Base-by-base conservation (phyloP, 352 stramenopile species). In the Plasmopara viticola region DNA sequence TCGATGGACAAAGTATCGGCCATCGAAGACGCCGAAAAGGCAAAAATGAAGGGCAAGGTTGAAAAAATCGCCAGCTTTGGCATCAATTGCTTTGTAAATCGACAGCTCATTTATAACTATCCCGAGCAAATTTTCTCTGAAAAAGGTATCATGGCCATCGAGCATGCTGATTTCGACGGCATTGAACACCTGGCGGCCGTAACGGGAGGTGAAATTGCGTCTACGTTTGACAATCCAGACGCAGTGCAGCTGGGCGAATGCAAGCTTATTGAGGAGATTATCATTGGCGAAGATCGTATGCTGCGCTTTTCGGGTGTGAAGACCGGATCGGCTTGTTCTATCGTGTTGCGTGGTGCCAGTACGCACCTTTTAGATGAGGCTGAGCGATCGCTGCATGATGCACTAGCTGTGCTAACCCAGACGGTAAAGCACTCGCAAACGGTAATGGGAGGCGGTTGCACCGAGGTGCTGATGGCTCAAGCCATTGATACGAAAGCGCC, bases 61-160 rank as follows among this genome's bases (percentile, higher is more conserved):
- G 83, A 99, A 48, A 98, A 98, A 65, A 99, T 99, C 56, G 90
- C 98, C 53, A 72, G 78, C 25, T 97, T 99, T 64, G 95, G 95
- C 41, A 98, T 98, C 73, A 99, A 98, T 81, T 97, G 98, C 51
- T 99, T 99, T 73, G 97, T 99, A 60, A 99, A 99, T 74, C 84
- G 96, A 43, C 97, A 99, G 75, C 78, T 99, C 44, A 99, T 99
- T 72, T 99, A 99, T 86, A 99, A 99, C 68, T 98, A 98, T 71
- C 96, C 97, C 0, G 96, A 99, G 72, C 84, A 96, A 51, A 95
- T 99, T 56, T 99, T 99, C 66, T 96, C 97, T 13, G 90, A 98
- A 42, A 90, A 94, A 51, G 95, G 95, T n/a, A 92, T 99, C 49
- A 98, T 99, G 90, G 92, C 92, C 31, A 99, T 99, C 64, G 97